Evolutionary conservation across 306 rosid species (phyloP), one percentile per base, ranked within the genome.

Genomic region (Trichosanthes truncata): DNA sequence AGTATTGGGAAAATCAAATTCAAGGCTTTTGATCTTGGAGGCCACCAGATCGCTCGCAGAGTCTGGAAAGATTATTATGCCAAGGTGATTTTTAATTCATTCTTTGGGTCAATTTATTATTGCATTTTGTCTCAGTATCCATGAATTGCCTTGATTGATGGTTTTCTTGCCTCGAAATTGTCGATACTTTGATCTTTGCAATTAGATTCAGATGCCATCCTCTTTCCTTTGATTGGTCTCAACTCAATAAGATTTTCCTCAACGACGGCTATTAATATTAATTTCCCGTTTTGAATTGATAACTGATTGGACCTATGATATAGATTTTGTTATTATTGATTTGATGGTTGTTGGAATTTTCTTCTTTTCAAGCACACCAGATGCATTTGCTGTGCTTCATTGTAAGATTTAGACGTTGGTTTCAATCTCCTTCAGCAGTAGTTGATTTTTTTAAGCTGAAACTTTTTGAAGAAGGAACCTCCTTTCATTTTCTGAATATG

Each of bases 61-160:
- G 98, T 95, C 69, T 92, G 97, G 98, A 92, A 91, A 87, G 98
- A 94, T 84, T 92, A 94, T 87, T 92, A 92, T 81, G 92, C 98
- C 21, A 91, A 94, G 98, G 98, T 93, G 35, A 11, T 74, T 17
- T 55, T 79, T 29, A 9, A 20, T 76, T 25, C 4, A 66, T 3
- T 33, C 41, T 4, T 33, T 74, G 29, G 41, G 63, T 38, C 36
- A 29, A 57, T 15, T 18, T 80, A 4, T 63, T 33, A 25, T 33
- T 80, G 23, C 38, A 40, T 13, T 63, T 48, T 15, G 13, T 51
- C 68, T 48, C 60, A 6, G 21, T 43, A 13, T 5, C 21, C 21
- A 11, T 45, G 12, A 46, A 48, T 48, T 49, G 26, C 7, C n/a
- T 51, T 18, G 15, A 11, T 43, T 12, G 77, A 13, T 61, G 21